Percentiles rank a stretch among this genome's conserved stretches.
Conservation (phyloP, 2,329 filamentous ascomycete species). For the Tolypocladium paradoxum region DNA sequence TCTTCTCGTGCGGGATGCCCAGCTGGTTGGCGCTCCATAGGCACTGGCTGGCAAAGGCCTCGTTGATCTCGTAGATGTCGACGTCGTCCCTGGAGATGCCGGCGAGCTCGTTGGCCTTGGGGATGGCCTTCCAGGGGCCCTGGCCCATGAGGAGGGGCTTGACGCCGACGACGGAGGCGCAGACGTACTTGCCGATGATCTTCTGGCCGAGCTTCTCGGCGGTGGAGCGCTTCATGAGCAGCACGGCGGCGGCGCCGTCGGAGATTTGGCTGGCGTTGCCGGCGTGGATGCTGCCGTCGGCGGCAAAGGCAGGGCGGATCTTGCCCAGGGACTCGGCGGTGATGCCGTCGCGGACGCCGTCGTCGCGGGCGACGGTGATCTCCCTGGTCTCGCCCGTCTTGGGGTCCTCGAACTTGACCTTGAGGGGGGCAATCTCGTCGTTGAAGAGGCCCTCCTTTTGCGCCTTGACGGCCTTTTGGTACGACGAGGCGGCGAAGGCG, state of each 20-base stretch:
- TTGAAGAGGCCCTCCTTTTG: conserved; percentile 86
- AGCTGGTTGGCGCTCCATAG: conserved; percentile 89
- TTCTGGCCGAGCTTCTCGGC: conserved; percentile 80
- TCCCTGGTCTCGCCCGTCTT: conserved; percentile 80
- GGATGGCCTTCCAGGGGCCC: conserved; percentile 92
- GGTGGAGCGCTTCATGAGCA: conserved; percentile 89
- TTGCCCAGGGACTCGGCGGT: conserved; percentile 83
- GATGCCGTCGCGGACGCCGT: conserved; percentile 76
- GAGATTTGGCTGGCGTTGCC: conserved; percentile 95
- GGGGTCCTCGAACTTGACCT: conserved; percentile 78
- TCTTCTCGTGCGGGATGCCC: conserved; percentile 69
- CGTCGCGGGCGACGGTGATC: conserved; percentile 74
- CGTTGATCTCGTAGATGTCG: conserved; percentile 98
- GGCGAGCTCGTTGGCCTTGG: conserved; percentile 78
- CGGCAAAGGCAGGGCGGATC: conserved; percentile 82
- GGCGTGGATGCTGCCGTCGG: conserved; percentile 88
- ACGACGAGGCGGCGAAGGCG: conserved; percentile 85
- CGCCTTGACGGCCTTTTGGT: conserved; percentile 79
- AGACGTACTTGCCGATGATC: conserved; percentile 87
- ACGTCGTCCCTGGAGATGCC: conserved; percentile 83
- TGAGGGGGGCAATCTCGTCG: conserved; percentile 80
- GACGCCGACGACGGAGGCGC: conserved; percentile 77
- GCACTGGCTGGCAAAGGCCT: conserved; percentile 94
- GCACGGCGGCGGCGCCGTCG: conserved; percentile 87
- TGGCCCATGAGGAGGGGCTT: conserved; percentile 91